A percentile compares a stretch with the other conserved stretches of the same genome.
These are phyloP conservation scores for Cordyceps militaris DNA, from an alignment of 2,329 filamentous ascomycete species.

Conservation along the genomic window DNA sequence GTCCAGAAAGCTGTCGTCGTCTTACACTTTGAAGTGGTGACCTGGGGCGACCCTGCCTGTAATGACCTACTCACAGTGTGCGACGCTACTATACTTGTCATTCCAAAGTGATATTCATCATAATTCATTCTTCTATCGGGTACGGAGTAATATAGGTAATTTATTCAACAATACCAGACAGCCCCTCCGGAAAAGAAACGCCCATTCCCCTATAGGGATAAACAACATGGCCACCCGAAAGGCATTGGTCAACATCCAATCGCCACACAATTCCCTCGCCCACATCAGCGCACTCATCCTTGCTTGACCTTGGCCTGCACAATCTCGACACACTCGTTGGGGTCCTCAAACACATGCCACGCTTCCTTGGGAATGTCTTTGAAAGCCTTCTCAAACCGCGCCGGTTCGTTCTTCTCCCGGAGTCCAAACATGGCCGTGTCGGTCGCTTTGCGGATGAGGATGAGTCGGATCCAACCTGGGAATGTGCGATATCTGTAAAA, in stretches of 20 bases:
- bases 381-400: constrained; percentile 80
- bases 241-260: background rate
- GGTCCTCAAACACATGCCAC: constrained; percentile 80
- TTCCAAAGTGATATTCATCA: too few species aligned
- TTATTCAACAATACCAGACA: too few species aligned
- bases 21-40: too few species aligned
- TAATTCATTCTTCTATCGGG: too few species aligned
- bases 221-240: background rate
- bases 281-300: background rate
- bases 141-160: too few species aligned
- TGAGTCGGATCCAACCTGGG: constrained; percentile 71
- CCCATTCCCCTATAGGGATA: too few species aligned
- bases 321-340: constrained; percentile 51
- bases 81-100: too few species aligned
- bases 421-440: constrained; percentile 65
- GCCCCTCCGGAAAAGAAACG: too few species aligned
- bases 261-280: background rate
- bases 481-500: constrained; percentile 49
- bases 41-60: too few species aligned
- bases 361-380: constrained; percentile 58
- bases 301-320: constrained; percentile 6
- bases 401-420: constrained; percentile 63
- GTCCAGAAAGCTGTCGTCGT: too few species aligned
- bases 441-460: constrained; percentile 78
- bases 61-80: too few species aligned